Conservation (phyloP, 2,329 filamentous ascomycete genomes). For the Grosmannia clavigera region DNA sequence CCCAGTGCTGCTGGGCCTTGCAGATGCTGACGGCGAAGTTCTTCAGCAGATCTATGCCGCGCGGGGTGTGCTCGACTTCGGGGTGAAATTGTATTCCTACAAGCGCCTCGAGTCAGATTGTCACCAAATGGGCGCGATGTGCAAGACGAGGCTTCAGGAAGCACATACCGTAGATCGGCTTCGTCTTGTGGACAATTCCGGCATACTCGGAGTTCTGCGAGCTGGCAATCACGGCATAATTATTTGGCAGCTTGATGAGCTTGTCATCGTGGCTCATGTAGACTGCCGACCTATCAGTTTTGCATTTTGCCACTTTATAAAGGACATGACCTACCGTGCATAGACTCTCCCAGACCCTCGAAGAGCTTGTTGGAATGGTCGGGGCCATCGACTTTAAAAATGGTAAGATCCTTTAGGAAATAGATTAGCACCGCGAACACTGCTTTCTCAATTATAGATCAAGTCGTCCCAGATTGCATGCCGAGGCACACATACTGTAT, state of each 20-base stretch:
- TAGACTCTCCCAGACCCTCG: conserved; percentile 55
- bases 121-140: conserved; percentile 3
- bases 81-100: conserved; percentile 75
- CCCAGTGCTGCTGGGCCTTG: conserved; percentile 64
- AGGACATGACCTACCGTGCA: conserved; percentile 29
- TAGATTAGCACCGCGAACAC: conserved; percentile 38
- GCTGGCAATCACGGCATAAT: conserved; percentile 59
- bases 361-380: conserved; percentile 68
- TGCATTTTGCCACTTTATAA: not conserved
- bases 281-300: conserved; percentile 22
- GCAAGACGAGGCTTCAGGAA: not conserved
- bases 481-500: not conserved
- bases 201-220: conserved; percentile 68
- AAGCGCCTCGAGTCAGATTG: conserved; percentile 1
- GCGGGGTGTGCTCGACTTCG: conserved; percentile 53
- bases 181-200: conserved; percentile 57
- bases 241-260: conserved; percentile 44
- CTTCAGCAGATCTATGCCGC: conserved; percentile 56
- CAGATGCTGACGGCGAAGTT: conserved; percentile 86
- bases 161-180: conserved; percentile 51
- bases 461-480: not conserved
- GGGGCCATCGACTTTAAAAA: conserved; percentile 38
- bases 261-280: conserved; percentile 69
- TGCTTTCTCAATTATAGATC: too few relatives aligned
- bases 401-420: conserved; percentile 54